Percentiles rank a stretch among this genome's conserved stretches.
phyloP scores from a whole-genome alignment of 345 rosid genomes.

The Gynandropsis gynandra region DNA sequence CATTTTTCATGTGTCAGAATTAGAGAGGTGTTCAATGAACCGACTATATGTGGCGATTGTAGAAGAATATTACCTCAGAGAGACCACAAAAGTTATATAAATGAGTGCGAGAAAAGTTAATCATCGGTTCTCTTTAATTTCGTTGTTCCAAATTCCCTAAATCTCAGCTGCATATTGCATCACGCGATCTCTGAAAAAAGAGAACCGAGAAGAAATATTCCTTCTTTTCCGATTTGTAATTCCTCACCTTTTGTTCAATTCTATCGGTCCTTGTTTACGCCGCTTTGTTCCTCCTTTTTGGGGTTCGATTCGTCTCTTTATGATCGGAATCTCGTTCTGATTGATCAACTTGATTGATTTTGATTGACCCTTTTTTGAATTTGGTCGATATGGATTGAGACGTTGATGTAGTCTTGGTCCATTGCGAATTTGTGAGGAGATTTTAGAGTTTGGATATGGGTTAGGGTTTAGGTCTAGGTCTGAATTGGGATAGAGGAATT shows the following conservation, averaged over 20 bases:
- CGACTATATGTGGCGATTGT: no score
- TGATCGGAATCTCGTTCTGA: slow-evolving; percentile 4
- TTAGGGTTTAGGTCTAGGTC: slow-evolving; percentile 11
- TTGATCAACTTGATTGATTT: slow-evolving; percentile 10
- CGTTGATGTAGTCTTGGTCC: neutral
- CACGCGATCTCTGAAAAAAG: slow-evolving; percentile 27
- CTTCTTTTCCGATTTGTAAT: slow-evolving; percentile 34
- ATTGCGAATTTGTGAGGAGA: neutral
- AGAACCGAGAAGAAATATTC: slow-evolving; percentile 15
- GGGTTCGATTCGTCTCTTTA: slow-evolving; percentile 5
- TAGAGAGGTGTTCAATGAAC: no score
- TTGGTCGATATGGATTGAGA: slow-evolving; percentile 11
- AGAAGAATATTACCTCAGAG: no score
- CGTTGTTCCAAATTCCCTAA: slow-evolving; percentile 30
- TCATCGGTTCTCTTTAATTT: slow-evolving; percentile 25
- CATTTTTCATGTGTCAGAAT: no score
- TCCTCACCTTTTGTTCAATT: slow-evolving; percentile 17
- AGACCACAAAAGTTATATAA: no score
- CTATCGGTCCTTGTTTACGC: neutral
- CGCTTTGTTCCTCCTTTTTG: neutral
- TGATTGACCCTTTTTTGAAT: slow-evolving; percentile 10
- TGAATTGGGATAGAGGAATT: slow-evolving; percentile 1
- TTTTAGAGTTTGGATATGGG: slow-evolving; percentile 10
- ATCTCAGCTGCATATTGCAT: slow-evolving; percentile 25
- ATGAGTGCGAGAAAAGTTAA: no score